phyloP scores from a whole-genome alignment of 805 yeast species.

The Yamadazyma phyllophila region DNA sequence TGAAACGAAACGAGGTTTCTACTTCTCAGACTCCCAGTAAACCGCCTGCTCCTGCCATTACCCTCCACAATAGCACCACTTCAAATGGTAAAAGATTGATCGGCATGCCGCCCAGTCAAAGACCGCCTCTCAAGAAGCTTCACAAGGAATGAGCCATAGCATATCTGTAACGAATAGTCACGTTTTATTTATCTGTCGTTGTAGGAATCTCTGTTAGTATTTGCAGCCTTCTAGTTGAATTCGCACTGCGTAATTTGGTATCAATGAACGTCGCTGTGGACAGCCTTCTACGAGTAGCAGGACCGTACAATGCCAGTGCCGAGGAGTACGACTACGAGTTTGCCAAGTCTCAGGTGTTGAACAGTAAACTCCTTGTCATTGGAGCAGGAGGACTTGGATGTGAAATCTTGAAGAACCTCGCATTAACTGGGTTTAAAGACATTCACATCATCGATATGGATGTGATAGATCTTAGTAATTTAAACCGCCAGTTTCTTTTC shows the following conservation, averaged over 20 bases:
- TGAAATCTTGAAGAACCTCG: constrained; percentile 71
- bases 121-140: constrained; percentile 16
- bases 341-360: constrained; percentile 22
- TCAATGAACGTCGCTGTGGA: constrained; percentile 3
- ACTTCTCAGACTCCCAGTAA: constrained; percentile 15
- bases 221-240: not conserved
- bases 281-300: constrained; percentile 19
- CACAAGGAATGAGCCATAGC: constrained; percentile 18
- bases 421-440: constrained; percentile 62
- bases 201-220: constrained; percentile 1
- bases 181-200: not conserved
- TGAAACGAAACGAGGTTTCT: constrained; percentile 38
- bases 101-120: constrained; percentile 15
- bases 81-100: constrained; percentile 11
- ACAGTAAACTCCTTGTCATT: constrained; percentile 41
- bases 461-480: constrained; percentile 71
- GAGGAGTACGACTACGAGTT: constrained; percentile 27
- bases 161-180: not conserved
- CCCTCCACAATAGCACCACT: not conserved
- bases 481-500: constrained; percentile 75
- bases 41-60: not conserved
- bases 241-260: not conserved
- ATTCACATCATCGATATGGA: constrained; percentile 80
- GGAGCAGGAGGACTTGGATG: constrained; percentile 89
- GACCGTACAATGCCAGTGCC: constrained; percentile 41